phyloP scores from a whole-genome alignment of 345 rosid species.

The Eucalyptus regnans region DNA sequence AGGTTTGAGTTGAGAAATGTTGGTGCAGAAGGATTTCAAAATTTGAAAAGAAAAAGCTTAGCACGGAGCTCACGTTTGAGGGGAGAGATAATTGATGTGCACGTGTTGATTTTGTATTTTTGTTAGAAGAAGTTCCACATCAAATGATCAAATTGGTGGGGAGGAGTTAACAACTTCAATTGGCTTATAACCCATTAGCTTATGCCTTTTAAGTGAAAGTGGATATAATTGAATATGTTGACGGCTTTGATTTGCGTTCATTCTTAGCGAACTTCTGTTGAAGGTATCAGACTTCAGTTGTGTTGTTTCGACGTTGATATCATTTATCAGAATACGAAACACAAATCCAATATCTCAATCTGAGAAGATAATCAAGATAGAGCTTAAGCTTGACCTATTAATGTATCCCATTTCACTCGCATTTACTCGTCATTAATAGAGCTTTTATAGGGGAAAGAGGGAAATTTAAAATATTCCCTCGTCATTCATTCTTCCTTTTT shows the following conservation, averaged over 20 bases:
- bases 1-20: background rate
- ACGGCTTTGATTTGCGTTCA: accelerated
- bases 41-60: background rate
- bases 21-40: background rate
- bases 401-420: background rate
- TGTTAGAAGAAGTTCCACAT: background rate
- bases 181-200: accelerated
- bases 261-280: accelerated
- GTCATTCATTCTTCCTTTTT: background rate
- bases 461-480: background rate
- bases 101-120: background rate
- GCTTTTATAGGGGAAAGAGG: background rate
- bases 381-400: background rate
- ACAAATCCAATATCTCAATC: background rate
- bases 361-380: background rate
- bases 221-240: background rate
- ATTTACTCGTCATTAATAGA: background rate
- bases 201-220: background rate
- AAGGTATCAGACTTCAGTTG: accelerated
- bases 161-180: background rate
- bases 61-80: accelerated
- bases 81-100: background rate
- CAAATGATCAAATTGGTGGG: accelerated
- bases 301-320: accelerated
- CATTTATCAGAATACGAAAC: background rate